Evolutionary conservation across 108 stramenopile genomes (phyloP).

Genomic region (Conticribra weissflogii): DNA sequence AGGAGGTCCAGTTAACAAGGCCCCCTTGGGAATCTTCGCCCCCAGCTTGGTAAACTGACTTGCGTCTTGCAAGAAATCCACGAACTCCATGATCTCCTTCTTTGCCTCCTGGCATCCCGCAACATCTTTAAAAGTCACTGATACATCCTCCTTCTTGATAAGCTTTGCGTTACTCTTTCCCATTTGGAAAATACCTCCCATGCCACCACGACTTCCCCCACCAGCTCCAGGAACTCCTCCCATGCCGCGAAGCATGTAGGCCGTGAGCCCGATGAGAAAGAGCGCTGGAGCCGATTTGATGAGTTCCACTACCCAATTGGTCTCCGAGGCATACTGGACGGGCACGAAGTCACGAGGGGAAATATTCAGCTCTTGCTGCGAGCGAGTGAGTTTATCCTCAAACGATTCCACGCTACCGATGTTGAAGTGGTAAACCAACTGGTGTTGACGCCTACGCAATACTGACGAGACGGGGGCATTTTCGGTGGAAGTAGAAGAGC

Average conservation of each 20-base stretch:
- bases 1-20: conserved; percentile 93
- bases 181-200: conserved; percentile 81
- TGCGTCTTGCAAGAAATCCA: conserved; percentile 94
- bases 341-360: conserved; percentile 89
- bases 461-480: conserved; percentile 7
- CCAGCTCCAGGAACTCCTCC: conserved; percentile 72
- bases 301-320: conserved; percentile 82
- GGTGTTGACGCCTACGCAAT: conserved; percentile 11
- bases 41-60: conserved; percentile 91
- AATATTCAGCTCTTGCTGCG: conserved; percentile 87
- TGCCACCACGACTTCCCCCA: conserved; percentile 70
- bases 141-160: conserved; percentile 85
- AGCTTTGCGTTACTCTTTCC: conserved; percentile 91
- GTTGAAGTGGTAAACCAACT: conserved; percentile 88
- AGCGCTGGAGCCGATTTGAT: conserved; percentile 76
- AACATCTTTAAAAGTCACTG: conserved; percentile 93
- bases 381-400: conserved; percentile 93
- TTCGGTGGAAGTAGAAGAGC: too few species aligned
- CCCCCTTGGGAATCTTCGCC: conserved; percentile 98
- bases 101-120: conserved; percentile 99
- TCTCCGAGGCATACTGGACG: conserved; percentile 94
- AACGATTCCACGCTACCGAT: conserved; percentile 97
- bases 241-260: conserved; percentile 83
- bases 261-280: conserved; percentile 77
- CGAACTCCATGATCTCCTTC: conserved; percentile 99